These are phyloP conservation scores for Leersia perrieri DNA, from an alignment of 176 grass and related monocot species.

Conservation along the genomic window DNA sequence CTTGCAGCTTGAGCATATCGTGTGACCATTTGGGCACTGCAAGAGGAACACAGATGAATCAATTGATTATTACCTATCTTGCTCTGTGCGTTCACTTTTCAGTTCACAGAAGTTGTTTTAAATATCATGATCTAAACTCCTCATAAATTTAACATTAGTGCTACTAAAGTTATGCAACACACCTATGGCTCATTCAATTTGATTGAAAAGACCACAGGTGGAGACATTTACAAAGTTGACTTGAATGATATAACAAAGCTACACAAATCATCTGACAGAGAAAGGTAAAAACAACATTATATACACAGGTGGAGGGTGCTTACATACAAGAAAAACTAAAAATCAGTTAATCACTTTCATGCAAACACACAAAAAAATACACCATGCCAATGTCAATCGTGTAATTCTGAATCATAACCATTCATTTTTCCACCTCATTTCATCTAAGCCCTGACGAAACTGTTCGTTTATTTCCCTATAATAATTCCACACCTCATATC, in stretches of 20 bases:
- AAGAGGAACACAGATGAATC: slow-evolving; percentile 30
- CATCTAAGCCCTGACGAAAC: too few relatives aligned
- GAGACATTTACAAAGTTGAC: not conserved
- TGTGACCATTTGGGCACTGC: slow-evolving; percentile 88
- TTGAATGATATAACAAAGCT: not conserved
- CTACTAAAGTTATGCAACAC: not conserved
- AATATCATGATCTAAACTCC: not conserved
- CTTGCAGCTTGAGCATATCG: slow-evolving; percentile 86
- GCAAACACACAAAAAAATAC: not conserved
- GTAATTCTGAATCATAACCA: too few relatives aligned
- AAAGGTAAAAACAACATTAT: not conserved
- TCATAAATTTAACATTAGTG: not conserved
- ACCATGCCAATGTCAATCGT: slow-evolving; percentile 11
- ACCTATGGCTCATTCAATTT: not conserved
- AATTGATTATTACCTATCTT: not conserved
- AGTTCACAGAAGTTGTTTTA: not conserved
- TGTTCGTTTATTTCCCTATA: too few relatives aligned
- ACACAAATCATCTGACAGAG: not conserved
- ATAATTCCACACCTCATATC: too few relatives aligned
- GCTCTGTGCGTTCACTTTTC: not conserved
- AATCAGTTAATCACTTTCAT: not conserved
- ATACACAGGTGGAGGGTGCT: not conserved
- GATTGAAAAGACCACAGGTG: not conserved
- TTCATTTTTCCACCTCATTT: too few relatives aligned
- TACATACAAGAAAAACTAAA: not conserved